Percentiles rank a stretch among this genome's conserved stretches.
phyloP scores from a whole-genome alignment of 805 yeast genomes.

The Yarrowia osloensis region DNA sequence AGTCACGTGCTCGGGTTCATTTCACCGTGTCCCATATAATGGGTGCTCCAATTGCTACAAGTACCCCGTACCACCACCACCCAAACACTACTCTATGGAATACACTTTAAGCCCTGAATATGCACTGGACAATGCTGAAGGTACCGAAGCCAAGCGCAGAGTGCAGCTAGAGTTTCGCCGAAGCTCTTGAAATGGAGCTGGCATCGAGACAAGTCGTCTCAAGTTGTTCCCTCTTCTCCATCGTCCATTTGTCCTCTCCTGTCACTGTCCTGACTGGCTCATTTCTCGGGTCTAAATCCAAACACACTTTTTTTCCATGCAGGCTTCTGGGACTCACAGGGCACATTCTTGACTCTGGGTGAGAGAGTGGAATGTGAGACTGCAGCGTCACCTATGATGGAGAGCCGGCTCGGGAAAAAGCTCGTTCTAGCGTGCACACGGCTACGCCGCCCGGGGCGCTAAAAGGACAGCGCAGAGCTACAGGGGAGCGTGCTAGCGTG shows the following conservation, averaged over 20 bases:
- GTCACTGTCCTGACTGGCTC: too few relatives aligned
- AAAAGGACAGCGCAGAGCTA: background rate
- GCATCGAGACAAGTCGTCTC: background rate
- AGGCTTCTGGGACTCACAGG: background rate
- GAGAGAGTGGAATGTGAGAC: background rate
- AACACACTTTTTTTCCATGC: constrained; percentile 5
- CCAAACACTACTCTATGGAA: background rate
- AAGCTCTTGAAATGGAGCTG: background rate
- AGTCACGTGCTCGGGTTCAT: too few relatives aligned
- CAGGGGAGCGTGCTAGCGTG: background rate
- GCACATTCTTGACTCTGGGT: background rate
- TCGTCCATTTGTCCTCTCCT: too few relatives aligned
- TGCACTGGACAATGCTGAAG: background rate
- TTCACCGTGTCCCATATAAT: too few relatives aligned
- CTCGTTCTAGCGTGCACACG: too few relatives aligned
- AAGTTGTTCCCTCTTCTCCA: background rate
- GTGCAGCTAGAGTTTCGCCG: background rate
- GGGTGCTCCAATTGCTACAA: too few relatives aligned
- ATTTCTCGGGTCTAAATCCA: constrained; percentile 9
- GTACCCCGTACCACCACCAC: too few relatives aligned
- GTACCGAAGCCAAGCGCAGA: background rate
- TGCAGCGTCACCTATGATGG: background rate
- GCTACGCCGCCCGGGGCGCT: background rate
- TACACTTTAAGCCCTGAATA: constrained; percentile 19
- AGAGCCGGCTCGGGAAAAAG: too few relatives aligned